Percentiles rank a stretch among this genome's conserved stretches.
These are phyloP conservation scores for Penicillium bialowiezense DNA, from an alignment of 495 filamentous ascomycete genomes.

Conservation along the genomic window DNA sequence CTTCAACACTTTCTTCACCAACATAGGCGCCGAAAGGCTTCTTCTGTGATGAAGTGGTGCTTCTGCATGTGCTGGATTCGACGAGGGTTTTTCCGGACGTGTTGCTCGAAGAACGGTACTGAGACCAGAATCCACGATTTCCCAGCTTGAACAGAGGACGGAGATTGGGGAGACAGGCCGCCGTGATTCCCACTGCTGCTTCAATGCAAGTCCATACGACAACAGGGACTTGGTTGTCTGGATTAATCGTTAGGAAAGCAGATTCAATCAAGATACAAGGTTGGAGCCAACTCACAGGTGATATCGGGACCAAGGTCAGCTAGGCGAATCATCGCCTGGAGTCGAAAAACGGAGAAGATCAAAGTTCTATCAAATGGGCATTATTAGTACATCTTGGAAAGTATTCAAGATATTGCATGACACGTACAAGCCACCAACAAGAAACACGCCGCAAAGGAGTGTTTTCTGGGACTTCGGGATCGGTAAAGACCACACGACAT, in stretches of 20 bases:
- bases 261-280: background rate
- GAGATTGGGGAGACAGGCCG: conserved; percentile 27
- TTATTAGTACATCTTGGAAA: background rate
- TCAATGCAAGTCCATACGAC: conserved; percentile 29
- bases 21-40: conserved; percentile 9
- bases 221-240: conserved; percentile 27
- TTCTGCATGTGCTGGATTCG: background rate
- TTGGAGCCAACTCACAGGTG: conserved; percentile 17
- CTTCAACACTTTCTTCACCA: conserved; percentile 10
- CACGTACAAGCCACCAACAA: conserved; percentile 37
- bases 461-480: conserved; percentile 35
- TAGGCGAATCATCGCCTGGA: conserved; percentile 20
- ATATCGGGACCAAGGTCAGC: conserved; percentile 19
- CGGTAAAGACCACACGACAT: conserved; percentile 39
- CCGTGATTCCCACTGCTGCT: conserved; percentile 24
- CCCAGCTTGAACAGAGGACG: conserved; percentile 22
- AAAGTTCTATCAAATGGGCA: conserved; percentile 15
- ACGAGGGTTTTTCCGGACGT: conserved; percentile 12
- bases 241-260: conserved; percentile 3
- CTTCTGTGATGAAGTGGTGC: conserved; percentile 3
- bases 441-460: conserved; percentile 38
- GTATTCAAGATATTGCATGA: background rate
- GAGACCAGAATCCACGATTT: conserved; percentile 21
- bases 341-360: conserved; percentile 19
- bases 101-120: conserved; percentile 14